These are phyloP conservation scores for Prunus davidiana DNA, from an alignment of 306 rosid species.

Conservation along the genomic window DNA sequence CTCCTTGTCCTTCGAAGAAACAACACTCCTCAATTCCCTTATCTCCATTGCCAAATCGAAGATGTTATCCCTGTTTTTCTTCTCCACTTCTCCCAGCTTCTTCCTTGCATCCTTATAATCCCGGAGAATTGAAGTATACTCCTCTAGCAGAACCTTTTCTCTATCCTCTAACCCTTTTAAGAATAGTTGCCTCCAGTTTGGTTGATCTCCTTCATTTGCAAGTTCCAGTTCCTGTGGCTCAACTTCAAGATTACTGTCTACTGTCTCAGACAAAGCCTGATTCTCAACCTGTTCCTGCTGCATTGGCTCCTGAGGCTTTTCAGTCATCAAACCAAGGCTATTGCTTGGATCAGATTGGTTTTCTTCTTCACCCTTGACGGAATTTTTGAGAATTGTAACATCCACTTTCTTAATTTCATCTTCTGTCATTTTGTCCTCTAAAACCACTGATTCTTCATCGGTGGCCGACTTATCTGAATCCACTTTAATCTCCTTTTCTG, in stretches of 20 bases:
- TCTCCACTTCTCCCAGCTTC: conserved; percentile 60
- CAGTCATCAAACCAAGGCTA: not conserved
- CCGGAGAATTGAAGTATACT: conserved; percentile 63
- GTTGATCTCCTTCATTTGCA: conserved; percentile 44
- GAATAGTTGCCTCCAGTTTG: conserved; percentile 62
- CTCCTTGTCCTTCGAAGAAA: conserved; percentile 57
- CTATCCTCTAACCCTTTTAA: conserved; percentile 63
- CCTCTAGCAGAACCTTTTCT: conserved; percentile 63
- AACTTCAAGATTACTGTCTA: conserved; percentile 16
- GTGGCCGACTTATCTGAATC: not conserved
- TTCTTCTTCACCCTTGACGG: conserved; percentile 30
- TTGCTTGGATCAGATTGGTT: conserved; percentile 13
- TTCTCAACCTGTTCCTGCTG: conserved; percentile 26
- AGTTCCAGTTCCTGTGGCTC: conserved; percentile 31
- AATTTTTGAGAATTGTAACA: not conserved
- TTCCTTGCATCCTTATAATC: conserved; percentile 63
- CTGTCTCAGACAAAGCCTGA: conserved; percentile 29
- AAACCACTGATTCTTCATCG: conserved; percentile 14
- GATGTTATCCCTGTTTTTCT: conserved; percentile 63
- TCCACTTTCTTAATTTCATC: conserved; percentile 35
- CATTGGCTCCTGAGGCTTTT: conserved; percentile 19
- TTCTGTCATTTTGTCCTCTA: conserved; percentile 23
- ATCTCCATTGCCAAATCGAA: conserved; percentile 62
- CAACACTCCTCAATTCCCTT: conserved; percentile 53
- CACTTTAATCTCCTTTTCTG: conserved; percentile 20